These are phyloP conservation scores for Gorgonomyces haynaldii DNA, from an alignment of 192 early-diverging fungal species.

Conservation along the genomic window DNA sequence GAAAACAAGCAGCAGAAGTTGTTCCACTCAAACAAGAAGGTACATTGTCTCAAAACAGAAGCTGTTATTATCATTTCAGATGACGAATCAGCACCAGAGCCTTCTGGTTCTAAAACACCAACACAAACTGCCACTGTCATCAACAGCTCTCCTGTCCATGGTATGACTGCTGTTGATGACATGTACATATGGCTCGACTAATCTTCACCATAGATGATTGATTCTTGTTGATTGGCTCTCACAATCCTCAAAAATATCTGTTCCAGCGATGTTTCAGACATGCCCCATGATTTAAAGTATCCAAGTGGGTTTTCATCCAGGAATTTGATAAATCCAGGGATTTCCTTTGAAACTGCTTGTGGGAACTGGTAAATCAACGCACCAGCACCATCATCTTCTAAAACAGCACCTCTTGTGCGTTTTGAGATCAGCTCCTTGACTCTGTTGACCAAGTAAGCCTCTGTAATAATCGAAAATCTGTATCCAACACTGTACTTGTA, in stretches of 20 bases:
- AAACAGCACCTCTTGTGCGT: slow-evolving; percentile 33
- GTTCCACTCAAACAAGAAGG: too few relatives aligned
- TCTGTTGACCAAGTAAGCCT: slow-evolving; percentile 26
- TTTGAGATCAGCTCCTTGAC: slow-evolving; percentile 37
- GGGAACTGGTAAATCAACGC: slow-evolving; percentile 60
- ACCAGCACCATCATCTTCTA: slow-evolving; percentile 62
- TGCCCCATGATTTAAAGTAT: slow-evolving; percentile 48
- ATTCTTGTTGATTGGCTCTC: not conserved
- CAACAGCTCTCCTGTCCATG: too few relatives aligned
- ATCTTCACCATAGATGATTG: too few relatives aligned
- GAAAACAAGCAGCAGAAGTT: too few relatives aligned
- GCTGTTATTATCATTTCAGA: too few relatives aligned
- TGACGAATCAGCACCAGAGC: too few relatives aligned
- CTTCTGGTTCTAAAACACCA: too few relatives aligned
- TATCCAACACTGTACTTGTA: slow-evolving; percentile 22
- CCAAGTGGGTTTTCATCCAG: slow-evolving; percentile 29
- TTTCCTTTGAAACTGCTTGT: slow-evolving; percentile 15
- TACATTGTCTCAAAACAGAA: too few relatives aligned
- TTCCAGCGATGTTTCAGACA: slow-evolving; percentile 56
- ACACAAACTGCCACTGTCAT: too few relatives aligned
- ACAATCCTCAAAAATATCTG: slow-evolving; percentile 50
- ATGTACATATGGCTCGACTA: too few relatives aligned
- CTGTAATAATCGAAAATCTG: slow-evolving; percentile 50
- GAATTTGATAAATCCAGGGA: slow-evolving; percentile 48
- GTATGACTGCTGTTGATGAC: too few relatives aligned